These are phyloP conservation scores for Mycena crocata DNA, from an alignment of 768 basidiomycete genomes.

Conservation along the genomic window DNA sequence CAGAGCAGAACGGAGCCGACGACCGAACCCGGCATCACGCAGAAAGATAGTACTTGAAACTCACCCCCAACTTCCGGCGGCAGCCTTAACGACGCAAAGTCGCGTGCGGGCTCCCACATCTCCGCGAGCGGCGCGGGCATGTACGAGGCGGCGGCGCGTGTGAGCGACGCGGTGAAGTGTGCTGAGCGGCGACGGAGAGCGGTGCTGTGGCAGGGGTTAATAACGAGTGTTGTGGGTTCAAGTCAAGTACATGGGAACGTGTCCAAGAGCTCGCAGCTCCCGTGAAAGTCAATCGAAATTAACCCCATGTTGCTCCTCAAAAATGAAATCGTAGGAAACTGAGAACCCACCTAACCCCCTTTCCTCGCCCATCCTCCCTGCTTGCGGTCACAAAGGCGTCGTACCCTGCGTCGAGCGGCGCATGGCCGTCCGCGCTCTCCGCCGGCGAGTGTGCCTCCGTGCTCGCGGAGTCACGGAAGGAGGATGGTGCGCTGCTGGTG, in stretches of 20 bases:
- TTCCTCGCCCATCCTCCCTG: constrained; percentile 67
- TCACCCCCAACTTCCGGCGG: constrained; percentile 49
- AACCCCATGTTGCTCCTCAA: too few relatives aligned
- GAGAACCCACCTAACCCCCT: constrained; percentile 53
- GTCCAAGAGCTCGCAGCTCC: too few relatives aligned
- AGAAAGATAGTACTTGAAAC: too few relatives aligned
- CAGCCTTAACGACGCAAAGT: constrained; percentile 91
- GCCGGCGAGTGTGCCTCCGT: constrained; percentile 59
- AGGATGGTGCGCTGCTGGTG: neutral
- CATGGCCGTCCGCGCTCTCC: constrained; percentile 69
- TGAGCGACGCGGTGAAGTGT: constrained; percentile 79
- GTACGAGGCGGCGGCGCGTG: constrained; percentile 85
- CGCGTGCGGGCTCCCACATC: constrained; percentile 96
- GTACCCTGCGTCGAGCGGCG: constrained; percentile 78
- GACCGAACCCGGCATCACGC: too few relatives aligned
- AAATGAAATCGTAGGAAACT: constrained; percentile 4
- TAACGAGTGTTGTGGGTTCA: too few relatives aligned
- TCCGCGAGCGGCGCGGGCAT: constrained; percentile 86
- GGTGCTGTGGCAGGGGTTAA: constrained; percentile 46
- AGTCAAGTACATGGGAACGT: too few relatives aligned
- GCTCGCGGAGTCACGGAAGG: neutral
- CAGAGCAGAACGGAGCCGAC: neutral
- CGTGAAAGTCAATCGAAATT: too few relatives aligned
- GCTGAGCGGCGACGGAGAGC: constrained; percentile 76
- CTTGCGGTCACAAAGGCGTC: constrained; percentile 87